Conservation (phyloP, 176 grass and related monocot species). For the Triticum dicoccoides region DNA sequence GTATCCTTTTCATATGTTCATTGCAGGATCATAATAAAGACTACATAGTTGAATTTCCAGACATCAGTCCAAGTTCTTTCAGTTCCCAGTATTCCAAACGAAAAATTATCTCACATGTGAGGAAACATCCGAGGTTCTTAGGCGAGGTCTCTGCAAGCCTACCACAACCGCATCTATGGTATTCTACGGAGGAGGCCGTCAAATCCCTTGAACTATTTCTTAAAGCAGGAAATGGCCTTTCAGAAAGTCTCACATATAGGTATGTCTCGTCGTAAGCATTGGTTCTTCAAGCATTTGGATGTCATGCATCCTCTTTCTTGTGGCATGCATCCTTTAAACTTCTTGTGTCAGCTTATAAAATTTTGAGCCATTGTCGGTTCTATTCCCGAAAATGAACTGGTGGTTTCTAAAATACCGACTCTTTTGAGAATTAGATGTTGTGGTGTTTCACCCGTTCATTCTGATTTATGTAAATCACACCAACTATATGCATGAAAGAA, state of each 20-base stretch:
- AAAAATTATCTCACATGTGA: conserved; percentile 38
- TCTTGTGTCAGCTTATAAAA: neutral
- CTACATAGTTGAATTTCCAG: conserved; percentile 94
- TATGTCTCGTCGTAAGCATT: conserved; percentile 18
- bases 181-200: conserved; percentile 69
- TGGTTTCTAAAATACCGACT: neutral
- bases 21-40: conserved; percentile 91
- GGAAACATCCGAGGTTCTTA: conserved; percentile 49
- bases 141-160: conserved; percentile 46
- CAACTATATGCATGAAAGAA: neutral
- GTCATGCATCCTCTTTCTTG: conserved; percentile 1
- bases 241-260: conserved; percentile 72
- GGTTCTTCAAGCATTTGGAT: conserved; percentile 12
- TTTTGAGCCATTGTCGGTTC: conserved; percentile 1
- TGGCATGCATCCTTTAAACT: conserved; percentile 3
- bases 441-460: neutral
- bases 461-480: conserved; percentile 6
- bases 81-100: conserved; percentile 40
- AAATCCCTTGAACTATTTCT: conserved; percentile 82
- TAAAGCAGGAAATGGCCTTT: conserved; percentile 51
- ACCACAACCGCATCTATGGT: conserved; percentile 88
- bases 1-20: conserved; percentile 35
- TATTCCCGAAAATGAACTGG: neutral
- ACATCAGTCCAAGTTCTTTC: conserved; percentile 48
- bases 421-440: neutral